Evolutionary conservation across 106 monocot species (phyloP).

Genomic region (Allium sativum): DNA sequence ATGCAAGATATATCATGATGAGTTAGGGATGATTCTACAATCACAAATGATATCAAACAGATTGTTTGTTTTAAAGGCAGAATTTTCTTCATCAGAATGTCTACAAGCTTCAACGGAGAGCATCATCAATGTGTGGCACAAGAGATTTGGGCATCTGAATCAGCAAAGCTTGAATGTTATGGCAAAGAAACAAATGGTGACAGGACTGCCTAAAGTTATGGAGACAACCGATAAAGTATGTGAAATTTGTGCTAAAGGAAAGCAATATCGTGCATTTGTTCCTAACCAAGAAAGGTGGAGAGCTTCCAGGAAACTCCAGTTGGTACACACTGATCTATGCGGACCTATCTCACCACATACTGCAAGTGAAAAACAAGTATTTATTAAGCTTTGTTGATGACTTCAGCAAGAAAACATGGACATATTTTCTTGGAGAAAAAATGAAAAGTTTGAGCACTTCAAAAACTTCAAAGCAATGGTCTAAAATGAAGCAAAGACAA

Average conservation of each 20-base stretch:
- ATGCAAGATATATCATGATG: too few relatives aligned
- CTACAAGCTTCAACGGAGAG: too few relatives aligned
- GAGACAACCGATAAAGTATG: not conserved
- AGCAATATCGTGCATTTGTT: not conserved
- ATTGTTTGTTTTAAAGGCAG: too few relatives aligned
- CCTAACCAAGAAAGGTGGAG: not conserved
- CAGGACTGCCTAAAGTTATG: not conserved
- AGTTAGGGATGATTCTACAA: too few relatives aligned
- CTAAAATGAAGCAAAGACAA: too few relatives aligned
- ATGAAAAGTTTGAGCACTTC: too few relatives aligned
- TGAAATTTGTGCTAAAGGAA: not conserved
- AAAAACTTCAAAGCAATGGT: too few relatives aligned
- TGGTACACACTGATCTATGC: slow-evolving; percentile 12
- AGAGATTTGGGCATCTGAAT: slow-evolving; percentile 3
- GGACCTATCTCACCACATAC: slow-evolving; percentile 13
- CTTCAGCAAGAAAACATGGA: not conserved
- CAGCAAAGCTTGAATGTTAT: not conserved
- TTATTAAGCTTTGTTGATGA: slow-evolving; percentile 12
- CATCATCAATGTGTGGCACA: too few relatives aligned
- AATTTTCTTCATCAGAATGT: too few relatives aligned
- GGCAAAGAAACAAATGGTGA: slow-evolving; percentile 1
- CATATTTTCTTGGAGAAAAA: not conserved
- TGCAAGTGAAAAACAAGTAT: not conserved
- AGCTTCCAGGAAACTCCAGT: not conserved
- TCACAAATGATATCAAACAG: too few relatives aligned